Evolutionary conservation across 2,329 filamentous ascomycete species (phyloP).

Genomic region (Exophiala sideris): DNA sequence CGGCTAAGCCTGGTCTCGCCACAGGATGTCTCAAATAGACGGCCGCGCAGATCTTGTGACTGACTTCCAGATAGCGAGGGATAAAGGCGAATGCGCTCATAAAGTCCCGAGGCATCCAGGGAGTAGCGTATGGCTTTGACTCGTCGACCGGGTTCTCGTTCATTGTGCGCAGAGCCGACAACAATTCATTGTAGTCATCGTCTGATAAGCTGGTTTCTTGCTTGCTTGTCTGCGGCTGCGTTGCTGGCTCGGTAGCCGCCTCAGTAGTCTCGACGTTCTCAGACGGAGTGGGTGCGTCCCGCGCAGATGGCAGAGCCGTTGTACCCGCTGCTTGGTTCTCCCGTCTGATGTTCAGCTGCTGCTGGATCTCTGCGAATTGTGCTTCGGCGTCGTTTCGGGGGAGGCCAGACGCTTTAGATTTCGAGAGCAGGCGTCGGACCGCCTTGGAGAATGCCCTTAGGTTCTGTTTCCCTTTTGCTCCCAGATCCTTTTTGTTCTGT

Average conservation of each 20-base stretch:
- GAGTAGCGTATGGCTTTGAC: conserved; percentile 81
- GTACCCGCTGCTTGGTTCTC: conserved; percentile 22
- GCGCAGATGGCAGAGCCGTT: conserved; percentile 17
- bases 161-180: conserved; percentile 60
- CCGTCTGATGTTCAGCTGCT: conserved; percentile 43
- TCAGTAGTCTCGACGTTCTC: neutral
- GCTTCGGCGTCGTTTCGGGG: conserved; percentile 50
- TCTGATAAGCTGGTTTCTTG: conserved; percentile 46
- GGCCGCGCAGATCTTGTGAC: conserved; percentile 92
- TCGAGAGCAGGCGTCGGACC: conserved; percentile 61
- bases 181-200: conserved; percentile 46
- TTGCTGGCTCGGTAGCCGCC: conserved; percentile 31
- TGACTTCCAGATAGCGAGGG: conserved; percentile 92
- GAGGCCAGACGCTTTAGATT: conserved; percentile 44
- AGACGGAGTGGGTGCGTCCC: conserved; percentile 11
- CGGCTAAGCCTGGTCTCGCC: conserved; percentile 72
- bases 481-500: conserved; percentile 52
- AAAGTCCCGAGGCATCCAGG: conserved; percentile 81
- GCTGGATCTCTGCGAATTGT: conserved; percentile 53
- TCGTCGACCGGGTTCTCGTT: conserved; percentile 73
- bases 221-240: conserved; percentile 36
- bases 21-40: conserved; percentile 95
- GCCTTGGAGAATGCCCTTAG: conserved; percentile 69
- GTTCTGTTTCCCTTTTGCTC: conserved; percentile 70
- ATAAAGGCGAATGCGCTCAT: conserved; percentile 95